These are phyloP conservation scores for Ustilago curta DNA, from an alignment of 1,284 basidiomycete species.

Conservation along the genomic window DNA sequence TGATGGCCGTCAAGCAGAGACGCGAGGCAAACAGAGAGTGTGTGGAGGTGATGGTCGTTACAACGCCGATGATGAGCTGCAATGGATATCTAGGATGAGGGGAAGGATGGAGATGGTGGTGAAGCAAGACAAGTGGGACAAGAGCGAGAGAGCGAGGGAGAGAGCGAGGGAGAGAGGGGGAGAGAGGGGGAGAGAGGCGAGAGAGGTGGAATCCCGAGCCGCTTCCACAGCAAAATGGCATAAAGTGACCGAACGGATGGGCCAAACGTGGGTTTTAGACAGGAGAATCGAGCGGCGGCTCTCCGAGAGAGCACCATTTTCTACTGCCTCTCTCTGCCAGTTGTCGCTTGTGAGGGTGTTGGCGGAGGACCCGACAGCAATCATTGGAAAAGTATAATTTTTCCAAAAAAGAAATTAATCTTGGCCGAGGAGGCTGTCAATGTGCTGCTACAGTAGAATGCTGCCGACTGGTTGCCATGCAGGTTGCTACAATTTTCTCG, in stretches of 20 bases:
- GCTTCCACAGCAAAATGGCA: background rate
- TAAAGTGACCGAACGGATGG: conserved; percentile 2
- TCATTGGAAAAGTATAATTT: background rate
- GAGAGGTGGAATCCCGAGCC: background rate
- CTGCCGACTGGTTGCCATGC: no score
- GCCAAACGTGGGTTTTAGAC: conserved; percentile 2
- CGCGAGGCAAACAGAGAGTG: no score
- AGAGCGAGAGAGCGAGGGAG: no score
- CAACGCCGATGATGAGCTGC: no score
- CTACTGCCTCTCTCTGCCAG: background rate
- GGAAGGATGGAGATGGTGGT: conserved; percentile 6
- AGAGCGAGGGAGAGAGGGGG: background rate
- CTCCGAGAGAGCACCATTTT: no score
- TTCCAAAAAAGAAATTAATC: background rate
- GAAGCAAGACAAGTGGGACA: conserved; percentile 3
- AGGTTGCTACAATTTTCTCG: background rate
- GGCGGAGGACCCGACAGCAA: conserved; percentile 1
- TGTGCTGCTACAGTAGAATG: background rate
- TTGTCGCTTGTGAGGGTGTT: no score
- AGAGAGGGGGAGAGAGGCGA: background rate
- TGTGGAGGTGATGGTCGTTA: no score
- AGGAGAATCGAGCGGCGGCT: background rate
- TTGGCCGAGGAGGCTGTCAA: conserved; percentile 2
- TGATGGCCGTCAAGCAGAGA: no score
- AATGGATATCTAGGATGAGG: background rate